Conservation (phyloP, 2,329 filamentous ascomycete species). For the Fusarium coicis region DNA sequence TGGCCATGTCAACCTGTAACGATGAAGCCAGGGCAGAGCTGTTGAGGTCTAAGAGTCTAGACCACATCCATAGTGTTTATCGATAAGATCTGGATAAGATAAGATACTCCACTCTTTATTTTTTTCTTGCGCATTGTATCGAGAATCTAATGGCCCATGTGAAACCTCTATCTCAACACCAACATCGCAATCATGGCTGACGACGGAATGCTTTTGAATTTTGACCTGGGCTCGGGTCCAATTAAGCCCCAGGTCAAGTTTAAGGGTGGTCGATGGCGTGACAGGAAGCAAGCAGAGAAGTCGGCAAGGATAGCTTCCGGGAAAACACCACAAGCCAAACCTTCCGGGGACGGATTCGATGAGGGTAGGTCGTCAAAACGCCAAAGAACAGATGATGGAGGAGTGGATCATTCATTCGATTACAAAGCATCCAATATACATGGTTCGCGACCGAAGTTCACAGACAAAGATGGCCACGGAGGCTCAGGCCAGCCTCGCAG, state of each 20-base stretch:
- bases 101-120: constrained; percentile 13
- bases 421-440: constrained; percentile 18
- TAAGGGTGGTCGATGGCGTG: constrained; percentile 93
- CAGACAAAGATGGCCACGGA: constrained; percentile 29
- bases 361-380: constrained; percentile 57
- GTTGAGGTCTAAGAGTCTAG: background rate
- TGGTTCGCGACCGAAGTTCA: constrained; percentile 21
- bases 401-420: constrained; percentile 25
- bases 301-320: constrained; percentile 45
- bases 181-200: constrained; percentile 75
- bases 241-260: constrained; percentile 73
- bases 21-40: background rate
- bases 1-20: background rate
- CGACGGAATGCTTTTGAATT: constrained; percentile 95
- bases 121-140: constrained; percentile 31
- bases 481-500: constrained; percentile 33
- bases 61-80: constrained; percentile 27
- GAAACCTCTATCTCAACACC: constrained; percentile 27
- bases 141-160: constrained; percentile 38
- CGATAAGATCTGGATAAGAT: constrained; percentile 35
- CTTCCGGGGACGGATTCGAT: constrained; percentile 41
- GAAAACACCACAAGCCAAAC: constrained; percentile 30
- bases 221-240: constrained; percentile 77
- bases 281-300: constrained; percentile 76
- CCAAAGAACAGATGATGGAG: constrained; percentile 50